Evolutionary conservation across 805 yeast genomes (phyloP).

Genomic region (Candida tibetensis): DNA sequence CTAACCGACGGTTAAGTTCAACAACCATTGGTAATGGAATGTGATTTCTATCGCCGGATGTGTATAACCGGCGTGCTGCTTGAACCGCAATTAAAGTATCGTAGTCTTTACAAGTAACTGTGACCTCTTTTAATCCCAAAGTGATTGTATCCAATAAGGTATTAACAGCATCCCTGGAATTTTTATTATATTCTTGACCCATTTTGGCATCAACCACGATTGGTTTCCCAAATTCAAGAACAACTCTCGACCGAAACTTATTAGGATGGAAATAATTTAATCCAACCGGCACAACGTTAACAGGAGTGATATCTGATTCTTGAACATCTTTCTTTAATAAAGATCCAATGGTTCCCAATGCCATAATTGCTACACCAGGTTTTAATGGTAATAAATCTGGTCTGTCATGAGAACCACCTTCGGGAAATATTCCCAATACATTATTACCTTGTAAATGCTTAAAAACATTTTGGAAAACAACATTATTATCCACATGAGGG

Average conservation of each 20-base stretch:
- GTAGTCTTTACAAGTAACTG: conserved; percentile 40
- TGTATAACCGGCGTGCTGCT: conserved; percentile 41
- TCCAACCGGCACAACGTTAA: conserved; percentile 40
- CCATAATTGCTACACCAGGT: conserved; percentile 47
- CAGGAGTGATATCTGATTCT: conserved; percentile 9
- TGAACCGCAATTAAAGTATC: conserved; percentile 43
- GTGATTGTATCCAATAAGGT: conserved; percentile 29
- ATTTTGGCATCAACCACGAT: conserved; percentile 29
- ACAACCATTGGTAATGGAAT: conserved; percentile 43
- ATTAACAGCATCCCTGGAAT: conserved; percentile 27
- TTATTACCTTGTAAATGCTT: conserved; percentile 32
- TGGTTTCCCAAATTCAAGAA: conserved; percentile 42
- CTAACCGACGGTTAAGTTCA: conserved; percentile 39
- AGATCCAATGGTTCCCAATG: conserved; percentile 38
- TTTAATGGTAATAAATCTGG: conserved; percentile 41
- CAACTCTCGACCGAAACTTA: conserved; percentile 40
- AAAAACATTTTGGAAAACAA: conserved; percentile 37
- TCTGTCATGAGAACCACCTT: conserved; percentile 45
- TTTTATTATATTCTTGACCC: conserved; percentile 26
- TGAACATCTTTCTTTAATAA: conserved; percentile 18
- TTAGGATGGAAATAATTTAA: conserved; percentile 43
- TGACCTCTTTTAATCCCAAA: conserved; percentile 35
- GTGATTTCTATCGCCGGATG: conserved; percentile 29
- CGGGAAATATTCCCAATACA: conserved; percentile 42
- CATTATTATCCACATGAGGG: conserved; percentile 38